Evolutionary conservation across 768 basidiomycete species (phyloP).

Genomic region (Termitomyces sp.): DNA sequence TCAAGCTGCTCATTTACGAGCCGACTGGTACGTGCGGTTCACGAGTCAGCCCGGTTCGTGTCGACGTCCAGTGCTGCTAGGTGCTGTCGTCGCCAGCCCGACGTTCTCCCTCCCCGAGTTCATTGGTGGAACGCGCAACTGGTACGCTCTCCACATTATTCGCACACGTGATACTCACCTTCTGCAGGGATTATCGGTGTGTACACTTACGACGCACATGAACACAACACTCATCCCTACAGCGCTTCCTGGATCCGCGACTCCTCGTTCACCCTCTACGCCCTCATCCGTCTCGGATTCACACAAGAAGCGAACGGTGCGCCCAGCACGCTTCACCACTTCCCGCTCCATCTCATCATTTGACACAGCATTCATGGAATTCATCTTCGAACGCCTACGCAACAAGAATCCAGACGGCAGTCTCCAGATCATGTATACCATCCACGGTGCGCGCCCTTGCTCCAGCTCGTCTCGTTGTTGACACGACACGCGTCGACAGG

Average conservation of each 20-base stretch:
- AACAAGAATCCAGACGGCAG: slow-evolving; percentile 88
- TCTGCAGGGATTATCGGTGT: slow-evolving; percentile 1
- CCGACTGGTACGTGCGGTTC: slow-evolving; percentile 56
- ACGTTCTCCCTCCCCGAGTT: slow-evolving; percentile 93
- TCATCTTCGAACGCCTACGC: slow-evolving; percentile 79
- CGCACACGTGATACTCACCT: not conserved
- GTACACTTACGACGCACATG: not conserved
- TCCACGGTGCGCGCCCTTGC: slow-evolving; percentile 53
- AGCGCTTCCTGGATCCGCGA: slow-evolving; percentile 94
- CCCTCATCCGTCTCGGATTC: slow-evolving; percentile 89
- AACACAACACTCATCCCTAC: not conserved
- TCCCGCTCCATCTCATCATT: not conserved
- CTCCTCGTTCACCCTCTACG: slow-evolving; percentile 93
- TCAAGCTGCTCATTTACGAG: slow-evolving; percentile 91
- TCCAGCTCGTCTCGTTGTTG: not conserved
- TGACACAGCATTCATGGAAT: slow-evolving; percentile 75
- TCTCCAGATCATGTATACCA: slow-evolving; percentile 96
- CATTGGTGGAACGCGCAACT: slow-evolving; percentile 87
- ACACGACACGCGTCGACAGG: slow-evolving; percentile 29
- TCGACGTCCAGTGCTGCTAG: slow-evolving; percentile 23
- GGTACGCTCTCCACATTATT: slow-evolving; percentile 36
- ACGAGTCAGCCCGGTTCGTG: not conserved
- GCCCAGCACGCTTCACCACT: not conserved
- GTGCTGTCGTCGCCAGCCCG: slow-evolving; percentile 91
- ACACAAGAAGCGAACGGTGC: slow-evolving; percentile 85